Conservation (phyloP, 2,329 filamentous ascomycete genomes). For the Cercospora zeae-maydis region DNA sequence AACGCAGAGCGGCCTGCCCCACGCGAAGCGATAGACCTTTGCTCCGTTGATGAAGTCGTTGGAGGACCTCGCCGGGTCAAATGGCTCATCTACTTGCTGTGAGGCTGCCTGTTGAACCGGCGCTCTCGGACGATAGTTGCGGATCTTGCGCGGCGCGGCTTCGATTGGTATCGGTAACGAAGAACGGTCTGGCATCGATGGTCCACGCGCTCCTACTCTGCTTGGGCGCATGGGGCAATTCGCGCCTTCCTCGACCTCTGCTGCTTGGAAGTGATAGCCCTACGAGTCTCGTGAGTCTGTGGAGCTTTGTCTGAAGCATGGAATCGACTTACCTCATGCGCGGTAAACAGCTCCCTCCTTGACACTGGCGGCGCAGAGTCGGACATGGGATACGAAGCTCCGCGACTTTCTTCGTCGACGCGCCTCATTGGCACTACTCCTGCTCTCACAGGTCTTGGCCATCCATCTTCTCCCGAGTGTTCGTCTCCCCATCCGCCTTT, state of each 20-base stretch:
- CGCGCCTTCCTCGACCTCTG: background rate
- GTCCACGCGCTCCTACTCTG: no score
- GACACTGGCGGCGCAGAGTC: background rate
- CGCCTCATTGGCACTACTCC: background rate
- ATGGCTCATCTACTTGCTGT: constrained; percentile 4
- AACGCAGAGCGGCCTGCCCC: constrained; percentile 24
- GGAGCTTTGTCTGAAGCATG: background rate
- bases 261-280: background rate
- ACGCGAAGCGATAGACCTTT: constrained; percentile 20
- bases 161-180: background rate
- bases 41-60: constrained; percentile 24
- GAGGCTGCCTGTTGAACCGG: background rate
- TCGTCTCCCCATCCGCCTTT: background rate
- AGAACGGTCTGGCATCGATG: background rate
- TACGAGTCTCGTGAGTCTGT: background rate
- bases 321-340: background rate
- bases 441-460: background rate
- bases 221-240: background rate
- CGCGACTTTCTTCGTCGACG: background rate
- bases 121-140: background rate
- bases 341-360: background rate
- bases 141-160: background rate
- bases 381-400: background rate
- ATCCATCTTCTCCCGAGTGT: background rate
- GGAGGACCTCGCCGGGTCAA: constrained; percentile 14